Percentiles rank a stretch among this genome's conserved stretches.
Evolutionary conservation across 371 early-diverging fungal genomes (phyloP).

Genomic region (Syncephalis plumigaleata): DNA sequence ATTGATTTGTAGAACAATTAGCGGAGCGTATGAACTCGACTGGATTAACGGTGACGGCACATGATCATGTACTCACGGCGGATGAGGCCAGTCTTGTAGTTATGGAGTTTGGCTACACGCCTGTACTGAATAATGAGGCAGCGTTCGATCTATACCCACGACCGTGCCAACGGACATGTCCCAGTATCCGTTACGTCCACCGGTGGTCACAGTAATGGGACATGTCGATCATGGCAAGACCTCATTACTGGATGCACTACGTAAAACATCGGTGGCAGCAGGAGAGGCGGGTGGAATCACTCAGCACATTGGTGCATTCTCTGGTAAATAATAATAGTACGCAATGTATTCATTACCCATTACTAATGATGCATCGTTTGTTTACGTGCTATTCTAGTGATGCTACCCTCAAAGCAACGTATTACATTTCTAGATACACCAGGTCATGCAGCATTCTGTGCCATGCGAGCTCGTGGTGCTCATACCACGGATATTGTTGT

Average conservation of each 20-base stretch:
- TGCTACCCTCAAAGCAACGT: constrained; percentile 33
- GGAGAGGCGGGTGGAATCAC: constrained; percentile 96
- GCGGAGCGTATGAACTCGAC: constrained; percentile 44
- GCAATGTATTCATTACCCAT: not conserved
- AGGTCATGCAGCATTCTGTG: constrained; percentile 91
- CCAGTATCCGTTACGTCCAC: constrained; percentile 54
- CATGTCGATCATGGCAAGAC: constrained; percentile 99
- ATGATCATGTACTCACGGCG: constrained; percentile 50
- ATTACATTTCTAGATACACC: constrained; percentile 96
- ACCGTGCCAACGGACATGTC: constrained; percentile 32
- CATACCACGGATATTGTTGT: constrained; percentile 87
- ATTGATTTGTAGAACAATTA: constrained; percentile 26
- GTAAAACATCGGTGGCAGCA: constrained; percentile 80
- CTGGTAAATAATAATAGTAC: constrained; percentile 20
- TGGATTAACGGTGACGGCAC: constrained; percentile 58
- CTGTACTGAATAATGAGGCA: constrained; percentile 43
- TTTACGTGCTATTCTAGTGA: too few species aligned
- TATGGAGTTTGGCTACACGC: constrained; percentile 69
- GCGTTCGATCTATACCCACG: constrained; percentile 32
- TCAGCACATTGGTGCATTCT: constrained; percentile 95
- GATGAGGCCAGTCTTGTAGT: constrained; percentile 78
- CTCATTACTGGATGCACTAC: constrained; percentile 84
- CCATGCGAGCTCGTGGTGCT: constrained; percentile 87
- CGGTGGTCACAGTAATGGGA: constrained; percentile 96
- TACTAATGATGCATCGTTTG: not conserved